Percentiles rank a stretch among this genome's conserved stretches.
Conservation (phyloP, 2,329 filamentous ascomycete species). For the Hypoxylon sp. region DNA sequence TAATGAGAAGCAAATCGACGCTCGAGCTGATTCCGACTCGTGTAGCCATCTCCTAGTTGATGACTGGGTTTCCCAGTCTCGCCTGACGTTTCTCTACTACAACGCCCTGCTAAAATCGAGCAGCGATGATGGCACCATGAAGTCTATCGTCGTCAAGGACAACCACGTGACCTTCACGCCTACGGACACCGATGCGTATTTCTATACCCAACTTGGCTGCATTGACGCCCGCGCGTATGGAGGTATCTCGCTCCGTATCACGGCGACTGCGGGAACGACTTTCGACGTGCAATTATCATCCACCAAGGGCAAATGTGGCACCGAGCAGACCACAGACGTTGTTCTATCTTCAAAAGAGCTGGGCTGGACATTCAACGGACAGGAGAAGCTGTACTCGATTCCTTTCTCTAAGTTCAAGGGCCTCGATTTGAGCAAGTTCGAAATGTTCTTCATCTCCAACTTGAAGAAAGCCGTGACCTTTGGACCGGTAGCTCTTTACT, state of each 20-base stretch:
- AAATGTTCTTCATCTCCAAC: conserved; percentile 65
- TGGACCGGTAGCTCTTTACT: conserved; percentile 72
- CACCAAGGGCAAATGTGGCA: conserved; percentile 61
- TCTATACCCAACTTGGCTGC: conserved; percentile 71
- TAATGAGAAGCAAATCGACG: conserved; percentile 21
- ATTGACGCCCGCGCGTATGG: conserved; percentile 66
- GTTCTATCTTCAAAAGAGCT: conserved; percentile 64
- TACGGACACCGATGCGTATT: conserved; percentile 65
- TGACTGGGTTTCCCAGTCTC: conserved; percentile 74
- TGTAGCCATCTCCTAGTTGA: conserved; percentile 67
- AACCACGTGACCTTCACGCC: conserved; percentile 68
- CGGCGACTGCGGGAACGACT: conserved; percentile 65
- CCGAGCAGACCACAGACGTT: conserved; percentile 54
- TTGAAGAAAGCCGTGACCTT: conserved; percentile 65
- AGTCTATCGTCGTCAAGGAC: conserved; percentile 67
- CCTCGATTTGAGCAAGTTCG: conserved; percentile 67
- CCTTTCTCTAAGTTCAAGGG: conserved; percentile 67
- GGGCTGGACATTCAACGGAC: conserved; percentile 73
- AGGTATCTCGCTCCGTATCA: conserved; percentile 70
- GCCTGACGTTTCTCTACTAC: conserved; percentile 73
- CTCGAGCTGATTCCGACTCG: conserved; percentile 28
- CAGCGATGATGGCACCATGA: conserved; percentile 71
- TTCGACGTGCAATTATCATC: conserved; percentile 68
- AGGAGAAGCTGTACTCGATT: conserved; percentile 71
- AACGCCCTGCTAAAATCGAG: conserved; percentile 70